Percentiles rank a stretch among this genome's conserved stretches.
Evolutionary conservation across 345 rosid genomes (phyloP).

Genomic region (Citrus medica): DNA sequence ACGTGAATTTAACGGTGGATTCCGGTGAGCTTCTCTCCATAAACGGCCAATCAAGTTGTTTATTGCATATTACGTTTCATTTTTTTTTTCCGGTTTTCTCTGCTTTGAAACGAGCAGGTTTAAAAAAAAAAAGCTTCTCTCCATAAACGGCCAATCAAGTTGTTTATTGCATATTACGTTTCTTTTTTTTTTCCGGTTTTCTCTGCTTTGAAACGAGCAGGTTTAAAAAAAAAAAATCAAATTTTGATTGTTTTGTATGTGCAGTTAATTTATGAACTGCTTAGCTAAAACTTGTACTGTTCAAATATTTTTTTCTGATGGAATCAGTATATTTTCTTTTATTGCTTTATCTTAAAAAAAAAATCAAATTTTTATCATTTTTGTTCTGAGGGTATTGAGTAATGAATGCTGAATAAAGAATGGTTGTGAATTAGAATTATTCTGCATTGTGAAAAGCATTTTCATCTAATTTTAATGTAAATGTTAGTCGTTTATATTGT

Average conservation of each 20-base stretch:
- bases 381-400: not conserved
- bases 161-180: not conserved
- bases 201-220: not conserved
- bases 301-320: too few relatives aligned
- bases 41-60: not conserved
- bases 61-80: not conserved
- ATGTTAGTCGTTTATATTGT: not conserved
- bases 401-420: not conserved
- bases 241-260: not conserved
- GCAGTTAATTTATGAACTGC: not conserved
- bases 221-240: not conserved
- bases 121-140: not conserved
- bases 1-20: not conserved
- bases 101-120: not conserved
- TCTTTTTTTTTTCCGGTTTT: not conserved
- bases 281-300: too few relatives aligned
- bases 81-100: not conserved
- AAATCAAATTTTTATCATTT: not conserved
- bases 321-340: too few relatives aligned
- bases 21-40: not conserved
- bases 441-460: constrained; percentile 4
- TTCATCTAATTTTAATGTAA: not conserved
- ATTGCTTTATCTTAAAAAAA: too few relatives aligned
- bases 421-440: not conserved
- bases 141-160: not conserved